Conservation (phyloP, 225 moss, liverwort and hornwort genomes). For the Antitrichia curtipendula region DNA sequence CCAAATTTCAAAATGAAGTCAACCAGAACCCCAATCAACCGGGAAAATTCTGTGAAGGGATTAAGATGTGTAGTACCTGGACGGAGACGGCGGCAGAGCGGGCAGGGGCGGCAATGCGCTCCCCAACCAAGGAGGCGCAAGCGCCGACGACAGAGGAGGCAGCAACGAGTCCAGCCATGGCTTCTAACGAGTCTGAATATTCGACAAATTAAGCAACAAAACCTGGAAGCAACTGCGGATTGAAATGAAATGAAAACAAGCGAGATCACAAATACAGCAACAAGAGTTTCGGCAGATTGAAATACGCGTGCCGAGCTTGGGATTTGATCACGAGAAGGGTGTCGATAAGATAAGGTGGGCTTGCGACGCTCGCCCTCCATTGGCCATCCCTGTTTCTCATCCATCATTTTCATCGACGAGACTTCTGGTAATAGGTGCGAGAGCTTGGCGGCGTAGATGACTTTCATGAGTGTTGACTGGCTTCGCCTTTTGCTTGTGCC, state of each 20-base stretch:
- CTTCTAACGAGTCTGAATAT: neutral
- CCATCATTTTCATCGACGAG: neutral
- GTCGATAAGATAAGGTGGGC: conserved; percentile 37
- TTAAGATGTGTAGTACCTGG: neutral
- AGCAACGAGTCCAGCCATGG: conserved; percentile 36
- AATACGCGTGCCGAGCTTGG: neutral
- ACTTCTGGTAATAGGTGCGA: neutral
- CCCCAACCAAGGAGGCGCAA: conserved; percentile 22
- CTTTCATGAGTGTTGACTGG: neutral
- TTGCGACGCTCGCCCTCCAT: conserved; percentile 2
- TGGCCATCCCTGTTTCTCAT: conserved; percentile 21
- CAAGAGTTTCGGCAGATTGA: neutral
- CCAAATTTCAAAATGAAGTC: neutral
- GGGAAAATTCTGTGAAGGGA: neutral
- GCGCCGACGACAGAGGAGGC: conserved; percentile 11
- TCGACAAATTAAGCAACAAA: conserved; percentile 20
- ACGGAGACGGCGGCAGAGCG: conserved; percentile 14
- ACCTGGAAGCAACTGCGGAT: neutral
- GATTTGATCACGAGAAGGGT: neutral
- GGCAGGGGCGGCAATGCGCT: conserved; percentile 13
- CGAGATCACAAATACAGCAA: neutral
- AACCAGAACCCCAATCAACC: neutral
- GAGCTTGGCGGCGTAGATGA: neutral
- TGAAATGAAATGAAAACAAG: neutral
- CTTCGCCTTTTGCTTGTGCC: neutral